Conservation (phyloP, 169 alveolate genomes). For the Cryptosporidium andersoni region DNA sequence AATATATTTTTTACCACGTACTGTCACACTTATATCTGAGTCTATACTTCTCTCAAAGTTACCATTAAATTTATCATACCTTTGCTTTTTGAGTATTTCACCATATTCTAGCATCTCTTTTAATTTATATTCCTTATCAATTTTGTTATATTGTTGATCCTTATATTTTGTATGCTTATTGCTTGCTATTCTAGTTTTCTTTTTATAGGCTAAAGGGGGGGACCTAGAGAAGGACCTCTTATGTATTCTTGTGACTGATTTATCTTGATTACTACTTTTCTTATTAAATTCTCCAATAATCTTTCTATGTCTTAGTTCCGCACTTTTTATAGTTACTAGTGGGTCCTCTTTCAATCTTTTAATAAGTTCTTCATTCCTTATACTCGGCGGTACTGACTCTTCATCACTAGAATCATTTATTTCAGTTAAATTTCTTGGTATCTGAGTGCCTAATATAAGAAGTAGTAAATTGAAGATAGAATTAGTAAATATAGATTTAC, state of each 20-base stretch:
- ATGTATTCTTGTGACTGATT: not conserved
- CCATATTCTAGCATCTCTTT: constrained; percentile 19
- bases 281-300: constrained; percentile 26
- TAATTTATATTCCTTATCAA: constrained; percentile 15
- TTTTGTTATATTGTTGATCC: not conserved
- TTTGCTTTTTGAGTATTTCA: constrained; percentile 18
- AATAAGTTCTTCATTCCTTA: constrained; percentile 34
- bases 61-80: constrained; percentile 2
- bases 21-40: not conserved
- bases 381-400: not conserved
- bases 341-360: constrained; percentile 65
- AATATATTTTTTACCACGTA: not conserved
- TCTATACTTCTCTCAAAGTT: not conserved
- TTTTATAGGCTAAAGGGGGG: not conserved
- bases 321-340: constrained; percentile 21
- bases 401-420: not conserved
- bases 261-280: not conserved
- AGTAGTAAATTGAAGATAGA: too few species aligned
- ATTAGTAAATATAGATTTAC: too few species aligned
- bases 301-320: constrained; percentile 52
- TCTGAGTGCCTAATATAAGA: not conserved
- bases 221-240: constrained; percentile 61
- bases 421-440: constrained; percentile 31
- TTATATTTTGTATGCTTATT: too few species aligned
- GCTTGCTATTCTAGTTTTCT: not conserved